A percentile compares a stretch with the other conserved stretches of the same genome.
phyloP scores from a whole-genome alignment of 2,329 filamentous ascomycete species.

The Sporothrix schenckii region DNA sequence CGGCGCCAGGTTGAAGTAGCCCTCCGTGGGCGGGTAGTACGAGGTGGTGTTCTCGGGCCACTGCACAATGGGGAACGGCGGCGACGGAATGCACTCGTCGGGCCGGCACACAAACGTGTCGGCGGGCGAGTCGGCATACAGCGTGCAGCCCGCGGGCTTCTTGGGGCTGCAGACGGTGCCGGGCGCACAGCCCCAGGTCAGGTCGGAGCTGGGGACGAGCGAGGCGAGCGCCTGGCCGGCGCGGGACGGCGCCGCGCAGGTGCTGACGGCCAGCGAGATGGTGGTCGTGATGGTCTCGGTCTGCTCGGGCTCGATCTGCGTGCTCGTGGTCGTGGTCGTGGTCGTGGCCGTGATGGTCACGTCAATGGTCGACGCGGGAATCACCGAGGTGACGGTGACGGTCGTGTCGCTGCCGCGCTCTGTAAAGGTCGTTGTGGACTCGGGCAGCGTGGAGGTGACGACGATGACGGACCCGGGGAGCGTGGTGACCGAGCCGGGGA shows the following conservation, averaged over 20 bases:
- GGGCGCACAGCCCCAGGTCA: conserved; percentile 58
- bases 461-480: conserved; percentile 31
- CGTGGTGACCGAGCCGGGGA: conserved; percentile 26
- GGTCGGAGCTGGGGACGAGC: conserved; percentile 46
- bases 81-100: conserved; percentile 51
- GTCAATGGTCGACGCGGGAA: conserved; percentile 31
- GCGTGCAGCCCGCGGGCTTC: conserved; percentile 54
- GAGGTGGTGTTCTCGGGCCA: conserved; percentile 53
- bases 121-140: conserved; percentile 54
- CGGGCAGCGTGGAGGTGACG: conserved; percentile 30
- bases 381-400: conserved; percentile 29
- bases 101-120: conserved; percentile 53
- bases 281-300: conserved; percentile 27
- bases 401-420: conserved; percentile 25
- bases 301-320: conserved; percentile 1
- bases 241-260: conserved; percentile 51
- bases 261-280: conserved; percentile 39
- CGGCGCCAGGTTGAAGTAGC: conserved; percentile 69
- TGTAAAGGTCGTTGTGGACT: conserved; percentile 26
- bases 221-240: conserved; percentile 35
- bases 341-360: not conserved
- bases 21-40: conserved; percentile 57
- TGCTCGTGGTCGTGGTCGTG: conserved; percentile 29
- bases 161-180: conserved; percentile 58
- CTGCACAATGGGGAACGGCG: conserved; percentile 41